Evolutionary conservation across 192 early-diverging fungal genomes (phyloP).

Genomic region (Backusella macrospora): DNA sequence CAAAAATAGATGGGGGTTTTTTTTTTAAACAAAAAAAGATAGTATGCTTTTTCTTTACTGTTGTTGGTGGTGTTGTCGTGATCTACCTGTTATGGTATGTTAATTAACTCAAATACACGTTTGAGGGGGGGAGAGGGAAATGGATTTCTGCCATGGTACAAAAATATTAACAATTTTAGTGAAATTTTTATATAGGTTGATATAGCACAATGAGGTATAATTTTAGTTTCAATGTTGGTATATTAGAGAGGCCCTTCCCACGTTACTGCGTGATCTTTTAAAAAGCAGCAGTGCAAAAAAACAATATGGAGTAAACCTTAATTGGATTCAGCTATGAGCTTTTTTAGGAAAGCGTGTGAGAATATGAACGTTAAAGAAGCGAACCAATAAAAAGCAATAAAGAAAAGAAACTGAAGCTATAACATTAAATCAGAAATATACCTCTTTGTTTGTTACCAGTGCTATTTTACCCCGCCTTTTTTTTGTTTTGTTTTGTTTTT

Average conservation of each 20-base stretch:
- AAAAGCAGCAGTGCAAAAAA: not conserved
- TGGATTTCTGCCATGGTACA: not conserved
- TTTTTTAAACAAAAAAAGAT: constrained; percentile 14
- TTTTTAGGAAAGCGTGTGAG: constrained; percentile 11
- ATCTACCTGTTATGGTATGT: not conserved
- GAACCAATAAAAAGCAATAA: not conserved
- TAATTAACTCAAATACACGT: not conserved
- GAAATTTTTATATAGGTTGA: not conserved
- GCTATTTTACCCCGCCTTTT: constrained; percentile 14
- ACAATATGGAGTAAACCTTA: not conserved
- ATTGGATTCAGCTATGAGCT: not conserved
- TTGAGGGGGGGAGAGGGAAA: not conserved
- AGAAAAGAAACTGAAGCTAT: not conserved
- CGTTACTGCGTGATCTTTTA: not conserved
- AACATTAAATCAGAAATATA: constrained; percentile 11
- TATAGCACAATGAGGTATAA: constrained; percentile 2
- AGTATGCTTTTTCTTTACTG: not conserved
- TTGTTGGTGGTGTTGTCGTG: not conserved
- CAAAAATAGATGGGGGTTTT: too few relatives aligned
- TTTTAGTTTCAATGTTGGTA: not conserved
- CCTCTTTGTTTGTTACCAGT: constrained; percentile 15
- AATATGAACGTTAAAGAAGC: constrained; percentile 7
- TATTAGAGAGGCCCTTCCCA: not conserved
- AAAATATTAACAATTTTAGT: not conserved
- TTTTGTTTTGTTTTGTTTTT: not conserved